Base-by-base conservation (phyloP, 768 basidiomycete genomes). In the Dioszegia hungarica region DNA sequence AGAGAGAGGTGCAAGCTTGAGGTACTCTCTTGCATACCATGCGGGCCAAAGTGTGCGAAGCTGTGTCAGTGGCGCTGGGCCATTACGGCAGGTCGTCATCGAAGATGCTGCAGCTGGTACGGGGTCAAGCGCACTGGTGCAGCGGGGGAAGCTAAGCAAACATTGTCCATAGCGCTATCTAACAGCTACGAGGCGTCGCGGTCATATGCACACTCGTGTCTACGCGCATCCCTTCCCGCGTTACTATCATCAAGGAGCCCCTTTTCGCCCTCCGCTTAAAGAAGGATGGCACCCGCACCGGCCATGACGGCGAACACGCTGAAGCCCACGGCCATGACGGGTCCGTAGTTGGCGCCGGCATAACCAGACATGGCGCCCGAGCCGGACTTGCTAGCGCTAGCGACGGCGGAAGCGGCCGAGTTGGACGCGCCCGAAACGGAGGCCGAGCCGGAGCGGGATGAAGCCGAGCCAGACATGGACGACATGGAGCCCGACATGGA, bases 201-300 rank as follows among this genome's bases (percentile, higher is more conserved):
- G 34, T 36, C 36, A 27, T 48, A 34, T 51, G 34, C 41, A 43
- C 8, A 38, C 11, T 51, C 49, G 36, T 51, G 22, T 34, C n/a
- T 19, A 27, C 10, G 8, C 15, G 14, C 34, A n/a, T n/a, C 6
- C n/a, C n/a, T n/a, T n/a, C n/a, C n/a, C n/a, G n/a, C n/a, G 27
- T 36, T n/a, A 37, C 8, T 5, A 24, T n/a, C 34, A 9, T 22
- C 34, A 22, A n/a, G n/a, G n/a, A n/a, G n/a, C n/a, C n/a, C n/a
- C n/a, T n/a, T n/a, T n/a, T n/a, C n/a, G n/a, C n/a, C n/a, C n/a
- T 43, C 33, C 43, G n/a, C 37, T 67, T 73, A 73, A 20, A 70
- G 57, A 5, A 67, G 28, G 59, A 73, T 36, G 29, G 68, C 66
- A 57, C 65, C 70, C 34, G 66, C 68, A 49, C 66, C 68, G 36